Conservation (phyloP, 768 basidiomycete genomes). For the Russula griseocarnosa region DNA sequence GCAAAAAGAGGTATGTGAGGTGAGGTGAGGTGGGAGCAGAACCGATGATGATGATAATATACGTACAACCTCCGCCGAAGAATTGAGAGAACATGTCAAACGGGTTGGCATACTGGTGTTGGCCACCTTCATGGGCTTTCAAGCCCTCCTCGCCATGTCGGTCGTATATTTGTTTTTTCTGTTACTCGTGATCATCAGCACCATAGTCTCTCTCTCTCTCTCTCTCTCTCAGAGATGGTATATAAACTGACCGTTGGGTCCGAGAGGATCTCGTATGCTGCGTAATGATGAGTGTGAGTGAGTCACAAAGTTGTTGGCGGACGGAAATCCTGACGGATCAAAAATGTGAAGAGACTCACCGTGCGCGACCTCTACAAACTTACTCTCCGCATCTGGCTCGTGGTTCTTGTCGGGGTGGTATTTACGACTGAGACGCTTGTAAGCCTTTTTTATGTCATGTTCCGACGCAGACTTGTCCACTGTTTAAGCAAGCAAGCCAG, state of each 20-base stretch:
- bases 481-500: conserved; percentile 32
- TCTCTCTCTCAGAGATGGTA: not conserved
- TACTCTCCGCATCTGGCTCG: conserved; percentile 72
- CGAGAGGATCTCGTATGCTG: conserved; percentile 94
- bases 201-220: not conserved
- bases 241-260: conserved; percentile 59
- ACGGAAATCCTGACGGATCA: not conserved
- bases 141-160: conserved; percentile 93
- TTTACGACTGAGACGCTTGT: conserved; percentile 83
- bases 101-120: conserved; percentile 70
- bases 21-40: not conserved
- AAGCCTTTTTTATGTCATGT: conserved; percentile 86
- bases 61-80: conserved; percentile 79
- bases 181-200: conserved; percentile 12
- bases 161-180: conserved; percentile 95
- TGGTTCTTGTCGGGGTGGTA: conserved; percentile 97
- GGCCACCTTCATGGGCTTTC: conserved; percentile 87
- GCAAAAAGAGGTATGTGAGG: not conserved
- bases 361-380: conserved; percentile 87
- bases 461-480: conserved; percentile 78
- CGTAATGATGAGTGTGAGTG: conserved; percentile 9
- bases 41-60: not conserved
- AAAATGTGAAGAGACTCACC: conserved; percentile 48
- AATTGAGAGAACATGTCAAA: conserved; percentile 93
- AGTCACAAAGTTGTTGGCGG: not conserved